These are phyloP conservation scores for Leccinum incarnatum DNA, from an alignment of 768 basidiomycete genomes.

Conservation along the genomic window DNA sequence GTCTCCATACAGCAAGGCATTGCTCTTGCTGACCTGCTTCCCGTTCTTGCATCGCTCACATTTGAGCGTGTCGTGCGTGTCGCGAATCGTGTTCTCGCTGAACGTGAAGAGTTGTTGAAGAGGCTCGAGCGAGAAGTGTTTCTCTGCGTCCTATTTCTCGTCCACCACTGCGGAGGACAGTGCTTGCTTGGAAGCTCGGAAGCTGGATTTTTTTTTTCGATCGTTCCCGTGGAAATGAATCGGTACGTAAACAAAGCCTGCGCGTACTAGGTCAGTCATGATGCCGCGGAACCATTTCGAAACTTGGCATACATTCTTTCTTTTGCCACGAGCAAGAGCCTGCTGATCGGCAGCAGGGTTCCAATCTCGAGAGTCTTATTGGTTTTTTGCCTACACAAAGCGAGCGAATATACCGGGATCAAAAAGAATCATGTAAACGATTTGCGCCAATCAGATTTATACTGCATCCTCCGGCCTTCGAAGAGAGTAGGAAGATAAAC, in stretches of 20 bases:
- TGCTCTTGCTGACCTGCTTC: constrained; percentile 76
- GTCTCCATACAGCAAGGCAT: constrained; percentile 93
- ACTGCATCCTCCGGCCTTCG: constrained; percentile 94
- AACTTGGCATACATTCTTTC: constrained; percentile 78
- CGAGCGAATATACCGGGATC: constrained; percentile 58
- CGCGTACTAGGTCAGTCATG: neutral
- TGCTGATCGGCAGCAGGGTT: constrained; percentile 99
- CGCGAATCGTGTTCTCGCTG: constrained; percentile 81
- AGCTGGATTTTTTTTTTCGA: constrained; percentile 96
- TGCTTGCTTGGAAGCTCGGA: constrained; percentile 80
- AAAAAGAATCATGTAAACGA: constrained; percentile 75
- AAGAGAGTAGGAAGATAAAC: constrained; percentile 91
- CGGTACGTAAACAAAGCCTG: constrained; percentile 91
- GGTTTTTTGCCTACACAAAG: neutral
- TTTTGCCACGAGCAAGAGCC: constrained; percentile 95
- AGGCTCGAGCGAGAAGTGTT: constrained; percentile 89
- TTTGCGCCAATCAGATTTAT: constrained; percentile 98
- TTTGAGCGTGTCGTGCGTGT: constrained; percentile 98
- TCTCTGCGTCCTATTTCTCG: constrained; percentile 91
- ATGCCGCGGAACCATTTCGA: neutral
- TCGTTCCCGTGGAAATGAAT: constrained; percentile 95
- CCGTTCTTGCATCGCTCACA: constrained; percentile 89
- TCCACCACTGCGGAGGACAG: constrained; percentile 98
- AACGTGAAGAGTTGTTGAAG: constrained; percentile 89
- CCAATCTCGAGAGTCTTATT: constrained; percentile 66